phyloP scores from a whole-genome alignment of 768 basidiomycete species.

The Podaxis sp. region DNA sequence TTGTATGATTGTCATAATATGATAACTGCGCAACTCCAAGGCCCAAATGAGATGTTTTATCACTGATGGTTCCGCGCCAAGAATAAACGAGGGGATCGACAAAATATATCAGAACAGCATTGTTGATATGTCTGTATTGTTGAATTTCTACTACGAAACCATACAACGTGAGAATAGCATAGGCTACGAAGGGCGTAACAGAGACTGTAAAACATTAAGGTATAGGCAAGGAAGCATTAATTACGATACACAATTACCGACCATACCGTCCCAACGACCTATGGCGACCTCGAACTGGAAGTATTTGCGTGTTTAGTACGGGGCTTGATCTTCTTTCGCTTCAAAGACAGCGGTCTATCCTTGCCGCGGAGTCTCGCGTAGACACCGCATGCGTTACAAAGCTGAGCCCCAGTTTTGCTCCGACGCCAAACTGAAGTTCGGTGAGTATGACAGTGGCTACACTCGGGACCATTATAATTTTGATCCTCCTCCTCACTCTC shows the following conservation, averaged over 20 bases:
- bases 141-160: background rate
- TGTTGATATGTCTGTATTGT: background rate
- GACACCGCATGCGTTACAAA: constrained; percentile 54
- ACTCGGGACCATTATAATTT: constrained; percentile 44
- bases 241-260: background rate
- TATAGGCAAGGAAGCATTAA: constrained; percentile 7
- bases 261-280: background rate
- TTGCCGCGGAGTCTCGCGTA: constrained; percentile 47
- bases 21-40: background rate
- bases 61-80: constrained; percentile 8
- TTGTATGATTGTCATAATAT: constrained; percentile 4
- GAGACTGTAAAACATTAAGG: constrained; percentile 3
- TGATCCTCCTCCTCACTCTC: constrained; percentile 38
- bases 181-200: background rate
- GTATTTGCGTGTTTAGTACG: constrained; percentile 39
- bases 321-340: constrained; percentile 48
- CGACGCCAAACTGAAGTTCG: constrained; percentile 52
- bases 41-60: constrained; percentile 8
- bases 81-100: constrained; percentile 6
- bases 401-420: constrained; percentile 48
- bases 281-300: constrained; percentile 3
- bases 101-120: background rate
- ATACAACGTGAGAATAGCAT: background rate
- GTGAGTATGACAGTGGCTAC: constrained; percentile 49
- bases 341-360: constrained; percentile 44